Conservation (phyloP, 208 protist species). For the Leishmania guyanensis region DNA sequence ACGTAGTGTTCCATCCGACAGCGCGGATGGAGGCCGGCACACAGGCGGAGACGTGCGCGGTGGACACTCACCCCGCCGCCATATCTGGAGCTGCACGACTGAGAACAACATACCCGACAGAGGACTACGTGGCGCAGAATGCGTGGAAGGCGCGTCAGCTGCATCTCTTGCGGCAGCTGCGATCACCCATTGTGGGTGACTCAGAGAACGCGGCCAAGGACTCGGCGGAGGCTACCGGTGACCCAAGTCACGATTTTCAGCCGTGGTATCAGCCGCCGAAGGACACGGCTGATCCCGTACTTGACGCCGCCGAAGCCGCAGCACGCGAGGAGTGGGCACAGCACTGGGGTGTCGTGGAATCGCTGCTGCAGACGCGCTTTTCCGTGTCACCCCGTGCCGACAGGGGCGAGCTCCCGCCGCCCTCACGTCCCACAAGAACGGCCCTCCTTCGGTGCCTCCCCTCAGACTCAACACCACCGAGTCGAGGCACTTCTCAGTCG, state of each 20-base stretch:
- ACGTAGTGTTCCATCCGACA: neutral
- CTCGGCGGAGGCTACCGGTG: neutral
- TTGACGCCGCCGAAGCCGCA: conserved; percentile 27
- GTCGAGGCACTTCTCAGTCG: conserved; percentile 3
- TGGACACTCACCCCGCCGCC: neutral
- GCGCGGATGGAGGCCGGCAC: conserved; percentile 2
- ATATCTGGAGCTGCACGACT: neutral
- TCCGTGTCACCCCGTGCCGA: conserved; percentile 13
- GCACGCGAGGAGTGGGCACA: conserved; percentile 43
- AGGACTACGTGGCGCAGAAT: conserved; percentile 60
- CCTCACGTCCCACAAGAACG: neutral
- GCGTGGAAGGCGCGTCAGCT: conserved; percentile 71
- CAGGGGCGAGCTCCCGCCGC: neutral
- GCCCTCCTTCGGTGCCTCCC: neutral
- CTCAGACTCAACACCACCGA: neutral
- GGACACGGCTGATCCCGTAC: conserved; percentile 6
- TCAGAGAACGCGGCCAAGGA: neutral
- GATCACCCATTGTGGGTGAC: conserved; percentile 9
- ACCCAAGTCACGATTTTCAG: neutral
- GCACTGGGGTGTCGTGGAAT: conserved; percentile 76
- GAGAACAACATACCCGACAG: conserved; percentile 24
- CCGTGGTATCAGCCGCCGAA: neutral
- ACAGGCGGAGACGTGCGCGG: neutral
- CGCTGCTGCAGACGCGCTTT: conserved; percentile 64
- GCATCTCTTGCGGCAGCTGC: conserved; percentile 41